Base-by-base conservation (phyloP, 192 early-diverging fungal genomes). In the Geranomyces variabilis region DNA sequence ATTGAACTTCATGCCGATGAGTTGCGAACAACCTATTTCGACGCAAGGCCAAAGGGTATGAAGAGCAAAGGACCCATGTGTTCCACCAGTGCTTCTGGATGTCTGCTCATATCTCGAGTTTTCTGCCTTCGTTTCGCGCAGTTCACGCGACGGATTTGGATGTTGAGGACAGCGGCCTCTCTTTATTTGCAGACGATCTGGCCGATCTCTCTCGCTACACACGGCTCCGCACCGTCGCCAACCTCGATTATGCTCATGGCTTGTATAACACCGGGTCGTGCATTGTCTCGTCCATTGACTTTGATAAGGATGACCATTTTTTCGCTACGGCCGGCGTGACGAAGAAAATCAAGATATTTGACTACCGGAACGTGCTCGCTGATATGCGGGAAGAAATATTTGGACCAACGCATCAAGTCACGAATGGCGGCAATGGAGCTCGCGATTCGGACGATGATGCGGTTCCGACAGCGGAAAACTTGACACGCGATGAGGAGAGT, bases 301-400 rank as follows among this genome's bases (percentile, higher is more conserved):
- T 99, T 83, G 93, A 96, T 78, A 82, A 89, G 46, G 95, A 99
- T 71, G 91, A 95, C 63, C 92, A 95, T 77, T 91, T 90, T 48
- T 96, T 99, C 86, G 96, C 95, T 0, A 92, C 91, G 0, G 96
- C 92, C 41, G 96, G 96, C 19, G 94, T 96, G 1, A 93, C 91
- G 7, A 89, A 89, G 64, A 93, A 93, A 66, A 94, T 98, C 83
- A 96, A 96, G 75, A 89, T 98, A 22, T 98, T 89, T 77, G 94
- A 96, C 36, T 96, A 90, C 74, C 83, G 79, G 6, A 81, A 76
- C 31, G 84, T 86, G 7, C 56, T 83, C 14, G 47, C 46, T 15
- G 74, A 85, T 63, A 17, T 60, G 58, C 51, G 51, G 2, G 6
- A 26, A 45, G 22, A 26, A 49, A 15, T 22, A 59, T 3, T 36